Conservation (phyloP, 805 yeast species). For the Hanseniaspora clermontiae region DNA sequence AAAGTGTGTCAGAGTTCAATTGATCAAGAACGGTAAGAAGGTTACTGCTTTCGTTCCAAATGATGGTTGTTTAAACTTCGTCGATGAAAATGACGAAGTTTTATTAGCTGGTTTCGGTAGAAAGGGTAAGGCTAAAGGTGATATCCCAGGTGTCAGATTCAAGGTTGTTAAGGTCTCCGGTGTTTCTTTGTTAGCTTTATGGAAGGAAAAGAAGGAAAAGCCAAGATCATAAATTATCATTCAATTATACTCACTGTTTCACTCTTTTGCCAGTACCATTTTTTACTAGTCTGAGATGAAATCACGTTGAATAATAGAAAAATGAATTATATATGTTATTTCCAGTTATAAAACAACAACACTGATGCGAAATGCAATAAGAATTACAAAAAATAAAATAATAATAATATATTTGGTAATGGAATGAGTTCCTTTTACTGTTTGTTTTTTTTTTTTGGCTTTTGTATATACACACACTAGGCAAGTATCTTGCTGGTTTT, state of each 20-base stretch:
- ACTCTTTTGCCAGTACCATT: no score
- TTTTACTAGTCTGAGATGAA: no score
- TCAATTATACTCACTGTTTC: background rate
- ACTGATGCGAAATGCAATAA: background rate
- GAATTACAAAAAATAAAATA: background rate
- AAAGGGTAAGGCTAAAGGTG: slow-evolving; percentile 99
- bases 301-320: no score
- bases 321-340: background rate
- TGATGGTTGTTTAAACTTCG: slow-evolving; percentile 99
- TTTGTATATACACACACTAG: background rate
- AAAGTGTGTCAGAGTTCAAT: slow-evolving; percentile 99
- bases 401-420: no score
- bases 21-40: slow-evolving; percentile 99
- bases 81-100: slow-evolving; percentile 99
- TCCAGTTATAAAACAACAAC: background rate
- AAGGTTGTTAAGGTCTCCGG: slow-evolving; percentile 99
- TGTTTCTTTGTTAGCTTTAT: slow-evolving; percentile 97
- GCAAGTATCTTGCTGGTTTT: background rate
- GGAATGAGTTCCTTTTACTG: no score
- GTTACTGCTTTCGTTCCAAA: slow-evolving; percentile 99
- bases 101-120: slow-evolving; percentile 99
- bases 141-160: slow-evolving; percentile 99
- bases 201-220: slow-evolving; percentile 99
- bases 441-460: no score
- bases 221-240: slow-evolving; percentile 75